Base-by-base conservation (phyloP, 169 alveolate genomes). In the Plasmodium blacklocki region DNA sequence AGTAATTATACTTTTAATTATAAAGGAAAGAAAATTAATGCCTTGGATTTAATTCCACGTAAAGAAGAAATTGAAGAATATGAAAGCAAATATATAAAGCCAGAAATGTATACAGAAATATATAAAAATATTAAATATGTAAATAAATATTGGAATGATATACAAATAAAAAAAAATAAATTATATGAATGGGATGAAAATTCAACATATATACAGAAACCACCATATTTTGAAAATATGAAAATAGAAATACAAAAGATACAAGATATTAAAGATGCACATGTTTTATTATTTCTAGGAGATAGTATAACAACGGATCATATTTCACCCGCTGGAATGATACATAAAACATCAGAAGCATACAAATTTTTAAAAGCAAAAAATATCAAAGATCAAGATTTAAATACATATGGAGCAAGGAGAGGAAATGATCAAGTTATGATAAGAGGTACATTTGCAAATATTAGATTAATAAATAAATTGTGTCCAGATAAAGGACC, bases 291-390 rank as follows among this genome's bases (percentile, higher is more conserved):
- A 60, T 80, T 91, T 23, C 86, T 94, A 18, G 99, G 99, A 29
- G 99, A 98, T 76, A 96, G 98, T 29, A 97, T 98, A 64, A 98
- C 99, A 32, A 98, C 99, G 43, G 99, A 98, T 93, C 99, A 98
- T 93, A 98, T 98, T 56, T 96, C 99, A n/a, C 99, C 99, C 15
- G 99, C 99, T 3, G 99, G 99, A 5, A 96, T 97, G 93, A 98
- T 98, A 67, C 97, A 98, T 49, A 96, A 95, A 89, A 95, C 93
- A 26, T 98, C 99, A 1, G 98, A 99, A 11, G 99, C 99, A 11
- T 99, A 98, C 14, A 70, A 95, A 63, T 98, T 95, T 91, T 94
- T 98, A 32, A 56, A 91, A 47, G 93, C 91, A 14, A 95, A 93
- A 72, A 97, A 97, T 54, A 98, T 98, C 14, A 76, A 73, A 52